Base-by-base conservation (phyloP, 2,329 filamentous ascomycete species). In the Monosporascus sp. region DNA sequence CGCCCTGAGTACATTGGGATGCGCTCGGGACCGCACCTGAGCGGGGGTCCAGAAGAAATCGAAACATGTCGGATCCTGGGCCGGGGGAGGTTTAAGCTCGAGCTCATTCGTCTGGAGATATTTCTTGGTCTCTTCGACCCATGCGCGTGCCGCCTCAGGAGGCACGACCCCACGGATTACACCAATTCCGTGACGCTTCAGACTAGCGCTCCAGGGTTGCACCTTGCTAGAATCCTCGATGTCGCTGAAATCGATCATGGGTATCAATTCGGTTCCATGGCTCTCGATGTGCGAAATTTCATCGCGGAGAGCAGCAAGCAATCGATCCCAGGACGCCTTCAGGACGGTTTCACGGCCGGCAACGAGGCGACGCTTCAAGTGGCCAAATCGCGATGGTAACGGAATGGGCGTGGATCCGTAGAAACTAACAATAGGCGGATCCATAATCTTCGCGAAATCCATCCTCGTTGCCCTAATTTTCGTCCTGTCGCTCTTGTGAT, bases 11-110 rank as follows among this genome's bases (percentile, higher is more conserved):
- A 89, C 77, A 59, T 81, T 78, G 3, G 84, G 81, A 60, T 89
- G 83, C 0, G 83, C 81, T 24, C 86, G 80, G n/a, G 85, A 83
- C 60, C 81, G 78, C 51, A 86, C 78, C 69, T 89, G 86, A 1
- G 85, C 80, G 0, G 85, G 85, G 5, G 85, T 86, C 86, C 86
- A 89, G 71, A 88, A 89, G 62, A 88, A 80, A 68, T 89, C 86
- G 69, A 85, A 88, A 50, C 87, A 88, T 1, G 85, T 82, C 5
- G 86, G 86, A 41, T 85, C 82, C 60, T 83, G 79, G 0, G 77
- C 74, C 0, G 79, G 79, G 27, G 84, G 85, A 48, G 77, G 79
- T 66, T 75, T 78, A 61, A 75, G 74, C 53, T 73, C 67, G 55
- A 75, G 74, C 54, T 73, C 67, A 55, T 74, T 71, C 20, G 75